Conservation (phyloP, 805 yeast species). For the Myxozyma geophila region DNA sequence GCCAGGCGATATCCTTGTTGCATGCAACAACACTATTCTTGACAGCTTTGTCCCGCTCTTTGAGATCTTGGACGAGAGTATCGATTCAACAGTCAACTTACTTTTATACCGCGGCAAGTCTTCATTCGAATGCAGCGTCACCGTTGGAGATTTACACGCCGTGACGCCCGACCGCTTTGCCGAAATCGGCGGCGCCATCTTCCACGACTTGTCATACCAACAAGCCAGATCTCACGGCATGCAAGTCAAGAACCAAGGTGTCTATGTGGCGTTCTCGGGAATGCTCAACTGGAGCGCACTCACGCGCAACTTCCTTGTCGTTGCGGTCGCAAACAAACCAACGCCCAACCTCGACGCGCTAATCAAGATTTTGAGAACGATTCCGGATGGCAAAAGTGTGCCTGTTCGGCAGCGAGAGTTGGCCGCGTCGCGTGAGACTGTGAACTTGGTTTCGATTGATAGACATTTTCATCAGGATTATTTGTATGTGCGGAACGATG, state of each 20-base stretch:
- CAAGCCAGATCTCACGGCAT: slow-evolving; percentile 34
- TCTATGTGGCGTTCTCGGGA: slow-evolving; percentile 33
- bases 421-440: slow-evolving; percentile 30
- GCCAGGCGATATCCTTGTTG: slow-evolving; percentile 34
- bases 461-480: slow-evolving; percentile 35
- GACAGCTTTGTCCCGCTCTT: slow-evolving; percentile 30
- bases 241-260: slow-evolving; percentile 34
- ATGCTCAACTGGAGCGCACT: slow-evolving; percentile 32
- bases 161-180: slow-evolving; percentile 31
- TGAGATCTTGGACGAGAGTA: slow-evolving; percentile 27
- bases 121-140: slow-evolving; percentile 5
- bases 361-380: slow-evolving; percentile 14
- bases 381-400: slow-evolving; percentile 29
- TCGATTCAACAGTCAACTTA: slow-evolving; percentile 14
- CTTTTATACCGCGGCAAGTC: slow-evolving; percentile 19
- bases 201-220: slow-evolving; percentile 35
- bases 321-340: slow-evolving; percentile 24
- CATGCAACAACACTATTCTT: slow-evolving; percentile 23
- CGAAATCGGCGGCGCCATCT: slow-evolving; percentile 35
- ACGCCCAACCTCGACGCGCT: slow-evolving; percentile 32
- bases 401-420: slow-evolving; percentile 28
- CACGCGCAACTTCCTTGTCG: slow-evolving; percentile 30
- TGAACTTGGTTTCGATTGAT: slow-evolving; percentile 29
- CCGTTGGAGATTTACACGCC: slow-evolving; percentile 33
- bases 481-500: slow-evolving; percentile 32